phyloP scores from a whole-genome alignment of 768 basidiomycete species.

The Lyophyllum semitale region DNA sequence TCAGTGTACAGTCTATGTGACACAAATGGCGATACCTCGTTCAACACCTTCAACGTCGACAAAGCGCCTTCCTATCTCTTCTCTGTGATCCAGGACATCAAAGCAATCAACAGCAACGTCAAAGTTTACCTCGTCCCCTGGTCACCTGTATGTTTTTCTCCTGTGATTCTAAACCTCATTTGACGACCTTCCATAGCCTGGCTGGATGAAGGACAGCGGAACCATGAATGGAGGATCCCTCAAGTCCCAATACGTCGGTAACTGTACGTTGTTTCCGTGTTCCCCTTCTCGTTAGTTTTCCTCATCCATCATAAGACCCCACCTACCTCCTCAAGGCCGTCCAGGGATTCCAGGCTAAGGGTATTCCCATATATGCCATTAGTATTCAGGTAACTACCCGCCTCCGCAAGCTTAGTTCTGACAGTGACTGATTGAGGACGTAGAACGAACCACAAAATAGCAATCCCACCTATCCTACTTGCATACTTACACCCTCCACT shows the following conservation, averaged over 20 bases:
- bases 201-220: conserved; percentile 74
- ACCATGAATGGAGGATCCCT: conserved; percentile 71
- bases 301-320: conserved; percentile 47
- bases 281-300: not conserved
- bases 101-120: conserved; percentile 51
- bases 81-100: conserved; percentile 64
- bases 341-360: conserved; percentile 66
- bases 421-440: not conserved
- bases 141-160: conserved; percentile 59
- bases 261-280: conserved; percentile 41
- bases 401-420: no score
- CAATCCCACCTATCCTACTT: conserved; percentile 71
- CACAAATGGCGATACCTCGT: conserved; percentile 57
- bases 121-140: conserved; percentile 67
- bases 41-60: conserved; percentile 57
- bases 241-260: conserved; percentile 43
- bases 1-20: conserved; percentile 70
- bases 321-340: conserved; percentile 72
- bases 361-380: conserved; percentile 64
- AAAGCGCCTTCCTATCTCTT: conserved; percentile 64
- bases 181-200: conserved; percentile 48
- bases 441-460: conserved; percentile 56
- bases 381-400: conserved; percentile 42
- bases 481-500: conserved; percentile 50
- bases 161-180: not conserved